Evolutionary conservation across 2,329 filamentous ascomycete species (phyloP).

Genomic region (Aurifilum marmelostoma): DNA sequence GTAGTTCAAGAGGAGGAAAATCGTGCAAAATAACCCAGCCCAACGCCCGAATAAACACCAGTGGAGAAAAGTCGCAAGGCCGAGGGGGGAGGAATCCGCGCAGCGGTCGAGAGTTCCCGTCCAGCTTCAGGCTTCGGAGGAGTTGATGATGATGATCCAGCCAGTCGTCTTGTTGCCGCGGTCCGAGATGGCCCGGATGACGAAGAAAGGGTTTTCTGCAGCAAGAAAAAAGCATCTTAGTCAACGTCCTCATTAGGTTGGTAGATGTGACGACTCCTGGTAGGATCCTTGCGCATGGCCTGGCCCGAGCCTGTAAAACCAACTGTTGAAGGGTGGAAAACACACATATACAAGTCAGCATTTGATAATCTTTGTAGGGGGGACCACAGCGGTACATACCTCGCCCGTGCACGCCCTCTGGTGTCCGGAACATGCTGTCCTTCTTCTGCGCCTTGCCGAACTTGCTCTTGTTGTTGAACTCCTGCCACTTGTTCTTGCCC

Average conservation of each 20-base stretch:
- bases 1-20: slow-evolving; percentile 15
- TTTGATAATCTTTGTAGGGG: background rate
- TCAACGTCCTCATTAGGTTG: slow-evolving; percentile 76
- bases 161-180: background rate
- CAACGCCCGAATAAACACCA: slow-evolving; percentile 26
- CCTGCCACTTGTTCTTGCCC: slow-evolving; percentile 92
- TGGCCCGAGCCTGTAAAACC: slow-evolving; percentile 96
- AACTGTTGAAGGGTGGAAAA: slow-evolving; percentile 61
- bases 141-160: background rate
- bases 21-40: slow-evolving; percentile 24
- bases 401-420: slow-evolving; percentile 82
- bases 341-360: slow-evolving; percentile 35
- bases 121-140: background rate
- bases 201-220: slow-evolving; percentile 25
- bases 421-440: slow-evolving; percentile 96
- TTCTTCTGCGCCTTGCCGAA: slow-evolving; percentile 72
- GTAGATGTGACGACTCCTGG: slow-evolving; percentile 82
- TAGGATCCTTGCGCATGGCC: slow-evolving; percentile 90
- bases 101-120: background rate
- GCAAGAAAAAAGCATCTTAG: slow-evolving; percentile 46
- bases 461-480: slow-evolving; percentile 81
- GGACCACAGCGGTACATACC: slow-evolving; percentile 57
- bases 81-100: background rate
- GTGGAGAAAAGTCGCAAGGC: background rate
- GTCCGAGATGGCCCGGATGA: background rate